Conservation (phyloP, 139 green algal species). For the Picochlorum sp. region DNA sequence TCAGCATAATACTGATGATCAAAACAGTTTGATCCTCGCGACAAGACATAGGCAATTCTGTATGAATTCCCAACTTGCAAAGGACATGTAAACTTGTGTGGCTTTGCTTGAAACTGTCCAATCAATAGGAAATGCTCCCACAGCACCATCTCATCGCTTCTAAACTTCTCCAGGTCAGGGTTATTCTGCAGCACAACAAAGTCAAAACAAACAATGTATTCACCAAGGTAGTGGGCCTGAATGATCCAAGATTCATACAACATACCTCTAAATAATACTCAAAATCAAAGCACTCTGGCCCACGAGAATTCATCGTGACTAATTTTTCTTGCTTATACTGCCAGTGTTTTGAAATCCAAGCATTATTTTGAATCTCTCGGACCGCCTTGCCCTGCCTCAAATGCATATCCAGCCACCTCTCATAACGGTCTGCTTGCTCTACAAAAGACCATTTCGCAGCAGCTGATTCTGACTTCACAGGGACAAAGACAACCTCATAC, state of each 20-base stretch:
- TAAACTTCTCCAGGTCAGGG: slow-evolving; percentile 10
- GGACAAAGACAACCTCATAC: slow-evolving; percentile 40
- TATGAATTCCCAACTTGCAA: slow-evolving; percentile 26
- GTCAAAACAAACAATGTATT: not conserved
- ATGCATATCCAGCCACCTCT: slow-evolving; percentile 17
- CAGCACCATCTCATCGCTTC: slow-evolving; percentile 10
- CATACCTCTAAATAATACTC: slow-evolving; percentile 30
- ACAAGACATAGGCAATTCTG: slow-evolving; percentile 11
- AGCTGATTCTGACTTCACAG: slow-evolving; percentile 9
- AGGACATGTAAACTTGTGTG: slow-evolving; percentile 27
- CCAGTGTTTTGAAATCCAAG: slow-evolving; percentile 19
- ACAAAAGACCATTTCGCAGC: slow-evolving; percentile 15
- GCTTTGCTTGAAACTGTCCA: slow-evolving; percentile 61
- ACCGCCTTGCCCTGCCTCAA: not conserved
- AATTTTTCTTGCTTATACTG: slow-evolving; percentile 18
- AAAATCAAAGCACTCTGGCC: slow-evolving; percentile 43
- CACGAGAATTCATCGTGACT: slow-evolving; percentile 24
- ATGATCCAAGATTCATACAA: not conserved
- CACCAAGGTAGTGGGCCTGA: not conserved
- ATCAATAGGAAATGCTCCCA: slow-evolving; percentile 63
- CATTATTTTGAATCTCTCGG: slow-evolving; percentile 24
- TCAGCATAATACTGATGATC: slow-evolving; percentile 27
- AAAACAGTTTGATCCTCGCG: slow-evolving; percentile 26
- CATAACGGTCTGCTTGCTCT: slow-evolving; percentile 24
- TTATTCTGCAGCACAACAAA: slow-evolving; percentile 17